A percentile compares a stretch with the other conserved stretches of the same genome.
These are phyloP conservation scores for Phytophthora constricta DNA, from an alignment of 352 stramenopile genomes.

Conservation along the genomic window DNA sequence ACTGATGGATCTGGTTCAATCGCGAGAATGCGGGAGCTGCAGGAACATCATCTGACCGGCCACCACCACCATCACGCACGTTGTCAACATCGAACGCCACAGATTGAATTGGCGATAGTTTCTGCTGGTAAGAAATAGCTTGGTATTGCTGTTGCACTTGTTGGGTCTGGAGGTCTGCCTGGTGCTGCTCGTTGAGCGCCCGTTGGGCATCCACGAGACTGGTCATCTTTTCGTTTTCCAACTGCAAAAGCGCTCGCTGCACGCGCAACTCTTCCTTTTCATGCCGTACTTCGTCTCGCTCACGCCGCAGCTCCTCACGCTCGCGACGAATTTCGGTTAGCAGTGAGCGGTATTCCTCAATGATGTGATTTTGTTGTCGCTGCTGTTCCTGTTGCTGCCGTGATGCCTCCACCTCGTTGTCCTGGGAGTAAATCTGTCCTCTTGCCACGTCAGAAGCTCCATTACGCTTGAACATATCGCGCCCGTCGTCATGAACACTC, in stretches of 20 bases:
- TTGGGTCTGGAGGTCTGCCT: constrained; percentile 51
- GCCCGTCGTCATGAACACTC: constrained; percentile 15
- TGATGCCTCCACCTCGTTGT: constrained; percentile 23
- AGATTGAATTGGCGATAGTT: constrained; percentile 26
- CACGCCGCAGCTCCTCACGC: constrained; percentile 70
- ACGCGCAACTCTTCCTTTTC: constrained; percentile 82
- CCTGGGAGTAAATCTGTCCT: constrained; percentile 14
- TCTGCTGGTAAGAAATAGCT: constrained; percentile 22
- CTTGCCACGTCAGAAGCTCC: background rate
- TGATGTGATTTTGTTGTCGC: constrained; percentile 40
- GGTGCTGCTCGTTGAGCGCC: constrained; percentile 63
- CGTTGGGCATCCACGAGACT: constrained; percentile 67
- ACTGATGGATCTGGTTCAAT: constrained; percentile 36
- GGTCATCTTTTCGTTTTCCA: constrained; percentile 82
- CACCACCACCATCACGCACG: background rate
- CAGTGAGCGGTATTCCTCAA: constrained; percentile 72
- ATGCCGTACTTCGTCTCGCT: constrained; percentile 68
- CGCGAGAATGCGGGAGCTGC: constrained; percentile 26
- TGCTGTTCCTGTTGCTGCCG: constrained; percentile 32
- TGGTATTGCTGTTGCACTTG: constrained; percentile 38
- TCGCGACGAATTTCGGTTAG: constrained; percentile 75
- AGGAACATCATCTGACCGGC: constrained; percentile 12
- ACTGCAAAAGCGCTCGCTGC: constrained; percentile 64
- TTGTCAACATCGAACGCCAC: constrained; percentile 19
- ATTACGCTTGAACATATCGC: constrained; percentile 18